Base-by-base conservation (phyloP, 208 protist genomes). In the Trypanosoma lewisi region DNA sequence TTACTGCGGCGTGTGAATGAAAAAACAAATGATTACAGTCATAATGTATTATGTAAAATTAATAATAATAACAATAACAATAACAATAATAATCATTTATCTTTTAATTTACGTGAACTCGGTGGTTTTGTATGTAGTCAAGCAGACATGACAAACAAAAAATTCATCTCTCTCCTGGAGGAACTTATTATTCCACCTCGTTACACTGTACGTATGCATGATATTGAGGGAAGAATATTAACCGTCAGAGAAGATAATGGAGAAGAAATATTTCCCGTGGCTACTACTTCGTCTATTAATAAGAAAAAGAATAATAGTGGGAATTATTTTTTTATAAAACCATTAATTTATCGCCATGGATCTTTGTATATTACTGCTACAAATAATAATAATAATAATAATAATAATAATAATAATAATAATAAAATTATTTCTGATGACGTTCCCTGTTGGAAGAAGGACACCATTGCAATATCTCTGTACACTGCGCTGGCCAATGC, bases 401-500 rank as follows among this genome's bases (percentile, higher is more conserved):
- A 25, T 68, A 30, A n/a, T n/a, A n/a, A n/a, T n/a, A 36, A 21
- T 17, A 12, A 28, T 5, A 23, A 36, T 60, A 45, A 31, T 53
- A 25, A n/a, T n/a, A 1, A n/a, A 1, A 23, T 17, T 68, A 30
- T 19, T 61, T 31, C 17, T 27, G 23, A 44, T 23, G 52, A 66
- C 2, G 65, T 84, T 17, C 74, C 76, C n/a, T 47, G 55, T 31
- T 93, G 82, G 87, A 64, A 67, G 56, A 61, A 74, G 16, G 89
- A 85, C 63, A 63, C 61, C 55, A 77, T 73, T 12, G 60, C 70
- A 1, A 73, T 75, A 9, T 73, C 83, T 16, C 63, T 93, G 14
- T 88, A 90, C 55, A 60, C 83, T 23, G 55, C 78, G 17, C 62
- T 89, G 12, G 83, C 73, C 0, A 68, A 82, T 52, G 77, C 75